These are phyloP conservation scores for Ormosia emarginata DNA, from an alignment of 306 rosid species.

Conservation along the genomic window DNA sequence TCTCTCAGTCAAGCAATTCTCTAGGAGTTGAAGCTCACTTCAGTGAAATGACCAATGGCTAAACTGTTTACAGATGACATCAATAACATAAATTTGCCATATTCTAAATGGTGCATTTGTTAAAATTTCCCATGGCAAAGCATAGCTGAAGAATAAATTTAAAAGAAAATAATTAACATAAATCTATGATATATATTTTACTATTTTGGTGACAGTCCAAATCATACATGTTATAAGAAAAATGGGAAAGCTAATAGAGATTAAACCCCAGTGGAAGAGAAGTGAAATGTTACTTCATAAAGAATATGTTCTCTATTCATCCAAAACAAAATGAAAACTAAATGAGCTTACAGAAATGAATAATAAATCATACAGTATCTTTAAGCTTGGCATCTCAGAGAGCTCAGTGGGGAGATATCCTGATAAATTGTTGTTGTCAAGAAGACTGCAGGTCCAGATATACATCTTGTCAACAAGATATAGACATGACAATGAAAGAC, in stretches of 20 bases:
- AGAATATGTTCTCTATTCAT: neutral
- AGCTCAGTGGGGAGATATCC: constrained; percentile 73
- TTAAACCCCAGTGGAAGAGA: neutral
- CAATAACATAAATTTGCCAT: neutral
- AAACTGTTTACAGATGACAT: neutral
- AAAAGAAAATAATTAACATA: neutral
- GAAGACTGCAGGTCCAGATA: constrained; percentile 59
- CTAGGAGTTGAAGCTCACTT: neutral
- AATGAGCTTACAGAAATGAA: neutral
- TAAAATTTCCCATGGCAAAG: neutral
- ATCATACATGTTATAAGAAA: neutral
- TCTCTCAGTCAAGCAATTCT: too few species aligned
- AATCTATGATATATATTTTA: too few species aligned
- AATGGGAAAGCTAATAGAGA: neutral
- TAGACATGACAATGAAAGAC: neutral
- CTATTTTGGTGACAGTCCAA: neutral
- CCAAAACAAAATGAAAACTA: neutral
- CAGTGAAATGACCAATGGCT: neutral
- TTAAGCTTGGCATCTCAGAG: constrained; percentile 46
- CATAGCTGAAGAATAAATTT: neutral
- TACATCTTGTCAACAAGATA: constrained; percentile 18
- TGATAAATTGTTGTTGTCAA: constrained; percentile 82
- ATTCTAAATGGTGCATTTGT: neutral
- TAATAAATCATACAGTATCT: constrained; percentile 39
- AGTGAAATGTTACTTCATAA: constrained; percentile 2